Evolutionary conservation across 441 rosid genomes (phyloP).

Genomic region (Syzygium syzygioides): DNA sequence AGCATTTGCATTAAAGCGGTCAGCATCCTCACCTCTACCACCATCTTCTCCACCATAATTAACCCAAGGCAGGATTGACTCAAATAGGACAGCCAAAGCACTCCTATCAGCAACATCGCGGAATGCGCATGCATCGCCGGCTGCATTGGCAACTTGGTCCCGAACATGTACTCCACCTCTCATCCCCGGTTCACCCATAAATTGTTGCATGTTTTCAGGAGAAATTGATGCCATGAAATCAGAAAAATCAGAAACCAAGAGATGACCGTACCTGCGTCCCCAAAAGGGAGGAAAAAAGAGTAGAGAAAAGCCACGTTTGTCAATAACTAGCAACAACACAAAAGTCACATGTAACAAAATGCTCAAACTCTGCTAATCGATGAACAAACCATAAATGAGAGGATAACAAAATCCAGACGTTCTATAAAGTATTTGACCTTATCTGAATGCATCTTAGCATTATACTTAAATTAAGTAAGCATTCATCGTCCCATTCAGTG

Average conservation of each 20-base stretch:
- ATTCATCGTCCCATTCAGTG: not conserved
- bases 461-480: not conserved
- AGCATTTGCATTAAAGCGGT: slow-evolving; percentile 27
- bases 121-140: slow-evolving; percentile 23
- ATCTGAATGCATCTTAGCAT: not conserved
- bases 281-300: not conserved
- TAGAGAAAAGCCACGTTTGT: not conserved
- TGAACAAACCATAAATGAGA: not conserved
- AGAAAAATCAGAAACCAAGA: slow-evolving; percentile 73
- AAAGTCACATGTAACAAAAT: not conserved
- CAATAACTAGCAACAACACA: not conserved
- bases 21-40: slow-evolving; percentile 24
- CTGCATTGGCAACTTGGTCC: slow-evolving; percentile 31
- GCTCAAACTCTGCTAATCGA: not conserved
- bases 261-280: slow-evolving; percentile 57
- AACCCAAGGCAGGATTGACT: slow-evolving; percentile 80
- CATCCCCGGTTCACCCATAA: slow-evolving; percentile 62
- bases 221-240: slow-evolving; percentile 73
- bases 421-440: not conserved
- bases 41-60: slow-evolving; percentile 45
- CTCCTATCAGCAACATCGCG: slow-evolving; percentile 51
- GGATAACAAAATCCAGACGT: not conserved
- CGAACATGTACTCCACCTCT: slow-evolving; percentile 34
- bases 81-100: slow-evolving; percentile 58
- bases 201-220: slow-evolving; percentile 79